Base-by-base conservation (phyloP, 108 stramenopile species). In the Mayamaea pseudoterrestris region DNA sequence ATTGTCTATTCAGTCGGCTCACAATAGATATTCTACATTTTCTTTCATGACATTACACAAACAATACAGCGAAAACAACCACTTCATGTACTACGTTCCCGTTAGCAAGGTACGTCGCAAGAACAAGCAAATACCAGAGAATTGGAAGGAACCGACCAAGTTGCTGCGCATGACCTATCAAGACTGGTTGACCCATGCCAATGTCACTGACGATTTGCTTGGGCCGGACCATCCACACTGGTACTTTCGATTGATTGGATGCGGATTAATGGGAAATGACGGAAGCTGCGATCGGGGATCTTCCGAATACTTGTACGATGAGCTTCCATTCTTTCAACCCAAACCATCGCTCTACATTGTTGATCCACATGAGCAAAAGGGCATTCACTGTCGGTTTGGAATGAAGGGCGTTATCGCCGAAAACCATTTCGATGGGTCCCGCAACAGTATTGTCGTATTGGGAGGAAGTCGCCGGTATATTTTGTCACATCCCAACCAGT, bases 31-130 rank as follows among this genome's bases (percentile, higher is more conserved):
- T n/a, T n/a, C n/a, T n/a, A n/a, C n/a, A n/a, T n/a, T n/a, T n/a
- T n/a, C n/a, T n/a, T n/a, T n/a, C n/a, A n/a, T n/a, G n/a, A n/a
- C n/a, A n/a, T n/a, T n/a, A n/a, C n/a, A n/a, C n/a, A n/a, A n/a
- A n/a, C n/a, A n/a, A n/a, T n/a, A n/a, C n/a, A 69, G 67, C 16
- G 60, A 48, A 0, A 82, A 79, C 65, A 97, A 97, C 61, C 96
- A 97, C 50, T 94, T 97, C 71, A 93, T 99, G 95, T 99, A 92
- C 54, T 95, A 77, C 77, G 64, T 68, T 40, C 42, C 74, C 46
- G 21, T 31, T 58, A 7, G 29, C 41, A 50, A 53, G 30, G 49
- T 47, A 7, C 56, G 64, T 32, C 65, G 44, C 1, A 2, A 13
- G 6, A 37, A 50, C 34, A 78, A 35, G 60, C 36, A 68, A 37